phyloP scores from a whole-genome alignment of 2,329 filamentous ascomycete genomes.

The Thielaviopsis punctulata region DNA sequence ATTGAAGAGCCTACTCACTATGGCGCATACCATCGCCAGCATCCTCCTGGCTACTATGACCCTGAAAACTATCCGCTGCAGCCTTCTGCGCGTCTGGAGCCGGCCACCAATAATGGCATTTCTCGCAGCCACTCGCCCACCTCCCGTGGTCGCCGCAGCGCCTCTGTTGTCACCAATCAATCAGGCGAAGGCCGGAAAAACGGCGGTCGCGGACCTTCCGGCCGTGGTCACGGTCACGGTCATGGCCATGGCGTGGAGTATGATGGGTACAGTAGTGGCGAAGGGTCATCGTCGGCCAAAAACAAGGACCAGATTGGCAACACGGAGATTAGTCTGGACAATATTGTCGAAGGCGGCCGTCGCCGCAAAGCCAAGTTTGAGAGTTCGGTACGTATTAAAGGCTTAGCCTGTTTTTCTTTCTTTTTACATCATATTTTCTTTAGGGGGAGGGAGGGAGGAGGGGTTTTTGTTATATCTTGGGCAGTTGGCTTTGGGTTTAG shows the following conservation, averaged over 20 bases:
- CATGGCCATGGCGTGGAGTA: constrained; percentile 39
- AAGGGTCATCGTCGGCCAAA: constrained; percentile 60
- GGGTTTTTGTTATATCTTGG: no score
- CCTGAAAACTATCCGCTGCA: constrained; percentile 34
- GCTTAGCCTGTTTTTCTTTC: no score
- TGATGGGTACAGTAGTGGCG: constrained; percentile 78
- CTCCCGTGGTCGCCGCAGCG: constrained; percentile 56
- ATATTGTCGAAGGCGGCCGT: constrained; percentile 92
- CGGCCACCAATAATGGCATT: constrained; percentile 26
- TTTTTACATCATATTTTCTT: no score
- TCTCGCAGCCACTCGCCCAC: constrained; percentile 58
- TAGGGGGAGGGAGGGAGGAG: no score
- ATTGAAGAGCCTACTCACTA: constrained; percentile 35
- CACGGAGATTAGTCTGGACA: constrained; percentile 93
- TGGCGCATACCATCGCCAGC: constrained; percentile 7
- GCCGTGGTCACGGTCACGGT: constrained; percentile 28
- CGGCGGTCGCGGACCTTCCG: constrained; percentile 32
- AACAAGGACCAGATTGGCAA: constrained; percentile 77
- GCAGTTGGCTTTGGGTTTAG: no score
- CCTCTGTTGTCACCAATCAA: constrained; percentile 43
- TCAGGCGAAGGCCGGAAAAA: constrained; percentile 39
- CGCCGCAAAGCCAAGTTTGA: constrained; percentile 90
- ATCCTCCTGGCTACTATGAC: constrained; percentile 33
- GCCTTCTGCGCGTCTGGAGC: constrained; percentile 32
- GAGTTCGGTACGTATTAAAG: constrained; percentile 62